phyloP scores from a whole-genome alignment of 441 rosid genomes.

The Arabidopsis hybrid region DNA sequence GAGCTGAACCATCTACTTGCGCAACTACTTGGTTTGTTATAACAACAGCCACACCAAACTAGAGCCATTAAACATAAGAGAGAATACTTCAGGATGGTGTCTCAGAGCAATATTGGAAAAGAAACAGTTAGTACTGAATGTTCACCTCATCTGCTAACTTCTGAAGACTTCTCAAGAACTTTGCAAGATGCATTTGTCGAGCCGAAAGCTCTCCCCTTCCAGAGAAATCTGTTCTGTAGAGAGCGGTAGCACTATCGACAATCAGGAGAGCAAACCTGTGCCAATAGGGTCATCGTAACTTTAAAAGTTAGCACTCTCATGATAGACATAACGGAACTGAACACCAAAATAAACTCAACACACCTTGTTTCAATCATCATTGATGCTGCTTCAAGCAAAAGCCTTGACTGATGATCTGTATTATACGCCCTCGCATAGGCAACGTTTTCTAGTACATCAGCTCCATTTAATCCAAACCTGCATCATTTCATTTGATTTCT shows the following conservation, averaged over 20 bases:
- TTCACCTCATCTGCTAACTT: constrained; percentile 94
- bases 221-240: constrained; percentile 91
- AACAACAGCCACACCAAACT: constrained; percentile 96
- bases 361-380: constrained; percentile 99
- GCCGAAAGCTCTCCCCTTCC: constrained; percentile 98
- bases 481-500: constrained; percentile 35
- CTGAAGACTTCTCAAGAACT: constrained; percentile 93
- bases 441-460: constrained; percentile 95
- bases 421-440: constrained; percentile 98
- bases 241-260: constrained; percentile 94
- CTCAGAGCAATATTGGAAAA: constrained; percentile 4
- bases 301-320: constrained; percentile 21
- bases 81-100: constrained; percentile 17
- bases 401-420: constrained; percentile 97
- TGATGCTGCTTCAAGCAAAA: constrained; percentile 97
- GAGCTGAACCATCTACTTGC: constrained; percentile 95
- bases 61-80: constrained; percentile 27
- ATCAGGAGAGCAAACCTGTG: constrained; percentile 94
- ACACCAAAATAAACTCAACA: constrained; percentile 12
- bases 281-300: constrained; percentile 34
- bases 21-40: constrained; percentile 98
- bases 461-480: constrained; percentile 90
- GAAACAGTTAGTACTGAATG: constrained; percentile 1
- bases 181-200: constrained; percentile 97
- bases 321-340: neutral